Evolutionary conservation across 73 alveolate genomes (phyloP).

Genomic region (Symbiodinium natans): DNA sequence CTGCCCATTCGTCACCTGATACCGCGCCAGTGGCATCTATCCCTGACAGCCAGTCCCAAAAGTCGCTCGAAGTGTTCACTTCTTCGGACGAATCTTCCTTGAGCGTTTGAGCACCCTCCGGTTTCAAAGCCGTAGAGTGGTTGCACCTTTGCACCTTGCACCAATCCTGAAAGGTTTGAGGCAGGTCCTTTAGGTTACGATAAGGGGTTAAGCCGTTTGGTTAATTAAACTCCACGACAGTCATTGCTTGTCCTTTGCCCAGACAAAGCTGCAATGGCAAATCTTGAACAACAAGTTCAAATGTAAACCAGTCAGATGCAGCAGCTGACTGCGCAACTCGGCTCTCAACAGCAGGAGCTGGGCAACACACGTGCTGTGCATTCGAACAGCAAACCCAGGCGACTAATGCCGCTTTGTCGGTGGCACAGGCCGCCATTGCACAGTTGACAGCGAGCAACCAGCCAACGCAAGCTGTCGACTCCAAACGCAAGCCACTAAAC

Average conservation of each 20-base stretch:
- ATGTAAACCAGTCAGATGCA: background rate
- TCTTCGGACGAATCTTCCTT: background rate
- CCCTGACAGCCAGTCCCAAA: background rate
- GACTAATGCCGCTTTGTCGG: constrained; percentile 10
- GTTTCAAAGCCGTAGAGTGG: constrained; percentile 16
- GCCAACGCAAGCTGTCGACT: background rate
- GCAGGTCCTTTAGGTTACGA: background rate
- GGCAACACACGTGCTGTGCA: too few species aligned
- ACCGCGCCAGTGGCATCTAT: too few species aligned
- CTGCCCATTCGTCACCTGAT: too few species aligned
- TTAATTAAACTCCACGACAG: background rate
- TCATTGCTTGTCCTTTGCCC: background rate
- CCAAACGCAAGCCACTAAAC: background rate
- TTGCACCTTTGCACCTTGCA: background rate
- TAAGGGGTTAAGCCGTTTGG: background rate
- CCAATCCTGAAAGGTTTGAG: background rate
- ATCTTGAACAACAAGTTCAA: background rate
- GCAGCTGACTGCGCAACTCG: background rate
- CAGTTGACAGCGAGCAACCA: background rate
- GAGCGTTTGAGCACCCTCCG: constrained; percentile 18
- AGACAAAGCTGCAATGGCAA: background rate
- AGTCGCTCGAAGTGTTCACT: background rate
- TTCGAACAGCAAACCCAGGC: constrained; percentile 26
- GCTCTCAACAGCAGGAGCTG: too few species aligned
- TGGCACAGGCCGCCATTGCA: background rate